Evolutionary conservation across 202 grass and related monocot genomes (phyloP).

Genomic region (Brachypodium distachyon): DNA sequence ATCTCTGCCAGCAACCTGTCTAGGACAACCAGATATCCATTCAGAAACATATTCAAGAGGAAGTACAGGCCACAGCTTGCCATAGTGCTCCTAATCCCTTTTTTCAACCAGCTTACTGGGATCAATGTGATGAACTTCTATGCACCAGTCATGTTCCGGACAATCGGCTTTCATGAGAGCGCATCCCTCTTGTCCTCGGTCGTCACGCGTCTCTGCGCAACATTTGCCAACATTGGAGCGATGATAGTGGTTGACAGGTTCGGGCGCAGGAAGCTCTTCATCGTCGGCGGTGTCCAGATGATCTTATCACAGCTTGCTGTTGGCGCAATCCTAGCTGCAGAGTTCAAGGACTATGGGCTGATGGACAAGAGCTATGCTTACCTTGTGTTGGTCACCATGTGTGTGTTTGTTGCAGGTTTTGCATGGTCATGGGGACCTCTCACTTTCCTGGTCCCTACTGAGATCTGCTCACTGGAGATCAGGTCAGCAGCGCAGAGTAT

Average conservation of each 20-base stretch:
- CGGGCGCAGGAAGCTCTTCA: slow-evolving; percentile 51
- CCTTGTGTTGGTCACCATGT: slow-evolving; percentile 48
- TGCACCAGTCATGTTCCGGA: slow-evolving; percentile 53
- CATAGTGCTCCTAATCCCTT: slow-evolving; percentile 54
- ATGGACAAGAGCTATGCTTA: slow-evolving; percentile 51
- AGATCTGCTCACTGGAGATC: slow-evolving; percentile 68
- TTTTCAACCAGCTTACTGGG: slow-evolving; percentile 70
- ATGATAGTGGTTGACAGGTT: slow-evolving; percentile 56
- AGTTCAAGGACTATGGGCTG: slow-evolving; percentile 48
- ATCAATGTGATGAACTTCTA: slow-evolving; percentile 93
- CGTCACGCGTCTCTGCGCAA: slow-evolving; percentile 44
- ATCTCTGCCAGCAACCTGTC: slow-evolving; percentile 47
- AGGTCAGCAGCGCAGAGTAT: slow-evolving; percentile 71
- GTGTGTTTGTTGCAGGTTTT: slow-evolving; percentile 60
- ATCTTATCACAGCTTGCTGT: slow-evolving; percentile 51
- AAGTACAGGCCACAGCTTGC: slow-evolving; percentile 71
- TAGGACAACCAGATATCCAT: slow-evolving; percentile 26
- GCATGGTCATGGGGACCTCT: slow-evolving; percentile 87
- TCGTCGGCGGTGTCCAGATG: slow-evolving; percentile 65
- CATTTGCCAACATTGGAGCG: slow-evolving; percentile 38
- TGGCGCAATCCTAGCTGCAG: slow-evolving; percentile 36
- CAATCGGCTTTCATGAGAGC: slow-evolving; percentile 56
- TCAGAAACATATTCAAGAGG: slow-evolving; percentile 44
- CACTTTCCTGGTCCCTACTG: slow-evolving; percentile 50
- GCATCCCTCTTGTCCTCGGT: slow-evolving; percentile 45